Percentiles rank a stretch among this genome's conserved stretches.
These are phyloP conservation scores for Septoria linicola DNA, from an alignment of 2,329 filamentous ascomycete species.

Conservation along the genomic window DNA sequence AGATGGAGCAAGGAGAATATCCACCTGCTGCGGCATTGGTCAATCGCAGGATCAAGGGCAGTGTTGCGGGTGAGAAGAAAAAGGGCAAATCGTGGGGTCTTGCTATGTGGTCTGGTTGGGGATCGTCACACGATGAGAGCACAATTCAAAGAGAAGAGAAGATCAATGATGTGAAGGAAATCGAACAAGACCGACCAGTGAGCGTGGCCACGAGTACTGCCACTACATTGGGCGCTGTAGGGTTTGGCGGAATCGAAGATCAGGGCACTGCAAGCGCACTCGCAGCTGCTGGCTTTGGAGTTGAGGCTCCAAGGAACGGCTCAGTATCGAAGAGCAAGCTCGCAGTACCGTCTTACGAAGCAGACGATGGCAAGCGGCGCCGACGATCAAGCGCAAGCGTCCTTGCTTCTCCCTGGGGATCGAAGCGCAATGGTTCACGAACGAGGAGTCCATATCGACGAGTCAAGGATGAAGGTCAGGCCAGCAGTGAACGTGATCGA, in stretches of 20 bases:
- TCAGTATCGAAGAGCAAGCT: constrained; percentile 14
- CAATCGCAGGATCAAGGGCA: constrained; percentile 45
- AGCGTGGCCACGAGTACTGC: constrained; percentile 11
- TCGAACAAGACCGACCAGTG: constrained; percentile 3
- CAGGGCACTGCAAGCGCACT: constrained; percentile 5
- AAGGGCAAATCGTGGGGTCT: constrained; percentile 63
- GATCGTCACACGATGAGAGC: constrained; percentile 80
- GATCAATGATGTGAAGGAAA: constrained; percentile 35
- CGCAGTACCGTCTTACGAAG: constrained; percentile 15
- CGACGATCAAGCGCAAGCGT: constrained; percentile 27
- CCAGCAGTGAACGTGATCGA: constrained; percentile 14
- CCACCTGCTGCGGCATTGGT: constrained; percentile 78
- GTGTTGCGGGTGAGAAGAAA: constrained; percentile 35
- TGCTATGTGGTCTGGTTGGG: constrained; percentile 82
- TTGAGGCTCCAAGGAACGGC: constrained; percentile 1
- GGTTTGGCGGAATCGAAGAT: background rate
- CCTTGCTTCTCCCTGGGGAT: constrained; percentile 23
- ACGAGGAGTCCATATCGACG: constrained; percentile 28
- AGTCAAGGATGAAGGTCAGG: constrained; percentile 30
- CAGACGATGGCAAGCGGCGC: constrained; percentile 22
- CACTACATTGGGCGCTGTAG: background rate
- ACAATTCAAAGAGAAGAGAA: constrained; percentile 64
- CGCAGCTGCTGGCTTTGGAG: constrained; percentile 12
- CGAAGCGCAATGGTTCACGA: constrained; percentile 18
- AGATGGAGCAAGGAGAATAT: constrained; percentile 67